Percentiles rank a stretch among this genome's conserved stretches.
These are phyloP conservation scores for Fusarium bulbicola DNA, from an alignment of 2,329 filamentous ascomycete genomes.

Conservation along the genomic window DNA sequence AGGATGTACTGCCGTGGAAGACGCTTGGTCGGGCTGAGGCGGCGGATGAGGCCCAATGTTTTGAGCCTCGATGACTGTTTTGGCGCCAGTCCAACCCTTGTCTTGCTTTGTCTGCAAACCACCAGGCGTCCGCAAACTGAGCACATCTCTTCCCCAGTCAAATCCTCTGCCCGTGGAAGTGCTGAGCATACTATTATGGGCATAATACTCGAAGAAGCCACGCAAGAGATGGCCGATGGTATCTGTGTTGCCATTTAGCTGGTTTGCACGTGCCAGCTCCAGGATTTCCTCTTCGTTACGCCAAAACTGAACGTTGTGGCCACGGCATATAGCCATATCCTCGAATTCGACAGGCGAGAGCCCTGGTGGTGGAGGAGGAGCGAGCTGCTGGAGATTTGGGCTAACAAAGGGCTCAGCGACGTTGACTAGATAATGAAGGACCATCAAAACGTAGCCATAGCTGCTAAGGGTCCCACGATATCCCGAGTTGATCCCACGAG, in stretches of 20 bases:
- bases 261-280: slow-evolving; percentile 63
- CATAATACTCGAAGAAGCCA: slow-evolving; percentile 91
- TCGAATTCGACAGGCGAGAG: slow-evolving; percentile 37
- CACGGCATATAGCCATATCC: slow-evolving; percentile 59
- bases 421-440: slow-evolving; percentile 89
- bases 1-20: neutral
- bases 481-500: slow-evolving; percentile 83
- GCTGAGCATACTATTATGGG: slow-evolving; percentile 65
- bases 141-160: slow-evolving; percentile 81
- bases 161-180: slow-evolving; percentile 67
- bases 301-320: slow-evolving; percentile 80
- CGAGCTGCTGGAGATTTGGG: slow-evolving; percentile 78
- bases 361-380: slow-evolving; percentile 52
- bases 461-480: slow-evolving; percentile 88
- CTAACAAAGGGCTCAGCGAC: slow-evolving; percentile 82
- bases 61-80: slow-evolving; percentile 69
- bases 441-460: slow-evolving; percentile 93
- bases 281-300: slow-evolving; percentile 76
- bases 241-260: slow-evolving; percentile 74
- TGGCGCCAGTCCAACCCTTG: slow-evolving; percentile 89
- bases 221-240: slow-evolving; percentile 76
- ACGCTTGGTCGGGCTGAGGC: slow-evolving; percentile 29
- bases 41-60: slow-evolving; percentile 38
- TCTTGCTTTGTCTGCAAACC: slow-evolving; percentile 77
- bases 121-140: slow-evolving; percentile 77